These are phyloP conservation scores for Combretum micranthum DNA, from an alignment of 345 rosid species.

Conservation along the genomic window DNA sequence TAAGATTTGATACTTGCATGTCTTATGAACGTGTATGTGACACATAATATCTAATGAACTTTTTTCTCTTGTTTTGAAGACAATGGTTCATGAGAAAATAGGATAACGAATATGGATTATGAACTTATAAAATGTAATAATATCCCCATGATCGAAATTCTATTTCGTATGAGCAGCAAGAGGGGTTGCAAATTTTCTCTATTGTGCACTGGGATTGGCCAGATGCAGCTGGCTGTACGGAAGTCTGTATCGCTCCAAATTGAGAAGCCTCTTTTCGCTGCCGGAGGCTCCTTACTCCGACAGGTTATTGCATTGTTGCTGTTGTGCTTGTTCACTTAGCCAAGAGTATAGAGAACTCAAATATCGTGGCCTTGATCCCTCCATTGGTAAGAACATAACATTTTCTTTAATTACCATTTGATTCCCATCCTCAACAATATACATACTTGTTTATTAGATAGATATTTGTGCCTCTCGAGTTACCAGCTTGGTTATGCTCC, in stretches of 20 bases:
- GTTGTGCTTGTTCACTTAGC: slow-evolving; percentile 39
- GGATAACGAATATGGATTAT: background rate
- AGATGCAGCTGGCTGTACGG: slow-evolving; percentile 37
- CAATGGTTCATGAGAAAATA: no score
- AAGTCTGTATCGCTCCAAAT: slow-evolving; percentile 25
- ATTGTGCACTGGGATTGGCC: slow-evolving; percentile 23
- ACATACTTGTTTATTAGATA: no score
- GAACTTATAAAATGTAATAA: no score
- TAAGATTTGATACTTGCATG: no score
- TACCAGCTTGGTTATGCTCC: no score
- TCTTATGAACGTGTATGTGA: no score
- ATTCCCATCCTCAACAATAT: no score
- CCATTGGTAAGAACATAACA: slow-evolving; percentile 23
- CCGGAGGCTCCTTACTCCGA: slow-evolving; percentile 51
- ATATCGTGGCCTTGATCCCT: slow-evolving; percentile 37
- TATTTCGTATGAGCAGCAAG: slow-evolving; percentile 18
- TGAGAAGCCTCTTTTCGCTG: slow-evolving; percentile 30
- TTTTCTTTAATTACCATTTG: background rate
- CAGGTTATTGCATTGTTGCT: slow-evolving; percentile 32
- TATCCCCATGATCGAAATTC: no score
- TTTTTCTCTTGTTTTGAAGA: background rate
- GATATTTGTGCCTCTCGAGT: no score
- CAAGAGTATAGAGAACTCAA: slow-evolving; percentile 59
- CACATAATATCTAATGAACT: no score
- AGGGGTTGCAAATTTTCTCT: slow-evolving; percentile 20